A percentile compares a stretch with the other conserved stretches of the same genome.
These are phyloP conservation scores for Termitomyces sp. DNA, from an alignment of 768 basidiomycete genomes.

Conservation along the genomic window DNA sequence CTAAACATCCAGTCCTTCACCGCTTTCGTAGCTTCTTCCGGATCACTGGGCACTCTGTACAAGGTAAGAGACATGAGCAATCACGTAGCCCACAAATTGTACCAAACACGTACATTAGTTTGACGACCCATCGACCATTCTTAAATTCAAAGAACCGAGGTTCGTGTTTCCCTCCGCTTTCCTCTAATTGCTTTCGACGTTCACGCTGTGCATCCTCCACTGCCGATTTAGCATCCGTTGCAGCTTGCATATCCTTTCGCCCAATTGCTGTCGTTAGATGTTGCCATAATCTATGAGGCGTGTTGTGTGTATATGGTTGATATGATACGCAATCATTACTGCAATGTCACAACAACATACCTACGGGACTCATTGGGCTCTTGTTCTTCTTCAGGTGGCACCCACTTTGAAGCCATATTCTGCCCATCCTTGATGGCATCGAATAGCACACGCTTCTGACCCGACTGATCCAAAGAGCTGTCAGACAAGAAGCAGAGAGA, in stretches of 20 bases:
- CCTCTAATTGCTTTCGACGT: constrained; percentile 65
- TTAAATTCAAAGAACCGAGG: constrained; percentile 75
- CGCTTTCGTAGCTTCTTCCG: constrained; percentile 54
- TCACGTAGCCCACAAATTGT: neutral
- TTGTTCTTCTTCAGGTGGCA: constrained; percentile 83
- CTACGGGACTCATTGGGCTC: constrained; percentile 87
- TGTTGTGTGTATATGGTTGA: neutral
- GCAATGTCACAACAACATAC: constrained; percentile 24
- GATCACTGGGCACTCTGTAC: constrained; percentile 64
- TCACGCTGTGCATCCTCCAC: constrained; percentile 95
- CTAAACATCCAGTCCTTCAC: constrained; percentile 81
- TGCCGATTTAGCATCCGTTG: constrained; percentile 81
- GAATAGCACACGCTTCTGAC: constrained; percentile 73
- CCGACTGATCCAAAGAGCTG: constrained; percentile 36
- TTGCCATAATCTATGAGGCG: constrained; percentile 65
- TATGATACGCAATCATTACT: neutral
- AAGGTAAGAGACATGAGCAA: neutral
- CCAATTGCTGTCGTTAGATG: constrained; percentile 81
- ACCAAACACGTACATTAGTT: constrained; percentile 54
- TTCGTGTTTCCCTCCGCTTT: constrained; percentile 59
- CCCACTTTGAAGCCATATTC: constrained; percentile 73
- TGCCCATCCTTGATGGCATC: constrained; percentile 75
- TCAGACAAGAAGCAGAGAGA: neutral
- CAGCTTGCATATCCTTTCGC: constrained; percentile 88
- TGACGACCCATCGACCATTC: constrained; percentile 81